These are phyloP conservation scores for Alternaria novae-zelandiae DNA, from an alignment of 2,329 filamentous ascomycete species.

Conservation along the genomic window DNA sequence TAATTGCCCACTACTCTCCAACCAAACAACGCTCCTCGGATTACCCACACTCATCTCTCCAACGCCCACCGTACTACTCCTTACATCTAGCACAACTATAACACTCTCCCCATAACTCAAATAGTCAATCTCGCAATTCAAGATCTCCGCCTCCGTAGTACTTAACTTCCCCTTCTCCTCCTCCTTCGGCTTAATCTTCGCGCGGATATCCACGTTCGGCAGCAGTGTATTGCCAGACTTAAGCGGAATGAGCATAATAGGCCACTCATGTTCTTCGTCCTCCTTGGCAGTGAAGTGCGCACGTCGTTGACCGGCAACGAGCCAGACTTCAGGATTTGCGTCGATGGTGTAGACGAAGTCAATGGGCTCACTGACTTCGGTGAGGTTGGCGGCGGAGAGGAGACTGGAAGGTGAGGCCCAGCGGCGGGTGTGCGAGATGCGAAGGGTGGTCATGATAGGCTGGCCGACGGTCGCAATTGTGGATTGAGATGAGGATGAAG, in stretches of 20 bases:
- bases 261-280: slow-evolving; percentile 60
- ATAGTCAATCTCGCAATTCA: slow-evolving; percentile 79
- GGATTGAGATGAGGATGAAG: slow-evolving; percentile 31
- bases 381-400: slow-evolving; percentile 34
- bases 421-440: slow-evolving; percentile 61
- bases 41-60: slow-evolving; percentile 34
- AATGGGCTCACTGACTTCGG: slow-evolving; percentile 55
- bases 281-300: slow-evolving; percentile 71
- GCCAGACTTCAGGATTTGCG: slow-evolving; percentile 77
- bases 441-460: slow-evolving; percentile 67
- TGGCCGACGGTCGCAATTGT: slow-evolving; percentile 66
- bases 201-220: slow-evolving; percentile 78
- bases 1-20: slow-evolving; percentile 27
- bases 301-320: slow-evolving; percentile 80
- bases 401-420: slow-evolving; percentile 53
- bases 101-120: slow-evolving; percentile 79
- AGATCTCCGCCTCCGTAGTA: slow-evolving; percentile 24
- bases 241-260: slow-evolving; percentile 79
- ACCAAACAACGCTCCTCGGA: slow-evolving; percentile 36
- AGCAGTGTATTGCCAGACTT: slow-evolving; percentile 78
- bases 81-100: slow-evolving; percentile 73
- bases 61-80: slow-evolving; percentile 63
- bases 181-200: slow-evolving; percentile 55
- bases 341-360: slow-evolving; percentile 86
- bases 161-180: slow-evolving; percentile 24